Base-by-base conservation (phyloP, 1,284 basidiomycete genomes). In the Ganoderma boninense region DNA sequence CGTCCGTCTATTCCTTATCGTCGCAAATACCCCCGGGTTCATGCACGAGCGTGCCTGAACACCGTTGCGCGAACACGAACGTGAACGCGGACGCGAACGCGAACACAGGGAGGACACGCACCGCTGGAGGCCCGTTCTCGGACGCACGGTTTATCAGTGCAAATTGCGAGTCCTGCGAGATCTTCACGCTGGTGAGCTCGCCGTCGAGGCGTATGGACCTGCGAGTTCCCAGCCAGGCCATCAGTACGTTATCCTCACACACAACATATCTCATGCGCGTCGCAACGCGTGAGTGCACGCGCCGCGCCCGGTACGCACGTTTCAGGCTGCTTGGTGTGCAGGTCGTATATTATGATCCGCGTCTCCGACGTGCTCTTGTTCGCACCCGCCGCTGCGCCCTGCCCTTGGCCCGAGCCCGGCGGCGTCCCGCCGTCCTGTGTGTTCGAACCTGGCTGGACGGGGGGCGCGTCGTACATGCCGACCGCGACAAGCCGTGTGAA, bases 91-190 rank as follows among this genome's bases (percentile, higher is more conserved):
- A 44, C n/a, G 32, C 32, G 29, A n/a, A 44, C n/a, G 32, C 32
- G 29, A n/a, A 56, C 5, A 32, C 32, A 5, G 32, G 32, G 32
- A 32, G 32, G 43, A 67, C 66, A 73, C 72, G 61, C 73, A 84
- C 92, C 86, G 80, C 96, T 60, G 67, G 69, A 4, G 74, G 71
- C 46, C 71, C 72, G 62, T 66, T 65, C 69, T 73, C 71, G n/a
- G 95, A 94, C 52, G 94, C 88, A 78, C 95, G 93, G 79, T 94
- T 97, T 76, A 99, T 89, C 64, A 99, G 85, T 2, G 94, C 95
- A 77, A 91, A 96, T 72, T 90, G 91, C 18, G 96, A 97, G 81
- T 99, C 94, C 64, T 88, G 85, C 18, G 97, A 96, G 65, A 98
- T 87, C 80, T 93, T 93, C 76, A 99, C 91, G 78, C 95, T 96